Percentiles rank a stretch among this genome's conserved stretches.
These are phyloP conservation scores for Leccinum subgranulosum DNA, from an alignment of 768 basidiomycete genomes.

Conservation along the genomic window DNA sequence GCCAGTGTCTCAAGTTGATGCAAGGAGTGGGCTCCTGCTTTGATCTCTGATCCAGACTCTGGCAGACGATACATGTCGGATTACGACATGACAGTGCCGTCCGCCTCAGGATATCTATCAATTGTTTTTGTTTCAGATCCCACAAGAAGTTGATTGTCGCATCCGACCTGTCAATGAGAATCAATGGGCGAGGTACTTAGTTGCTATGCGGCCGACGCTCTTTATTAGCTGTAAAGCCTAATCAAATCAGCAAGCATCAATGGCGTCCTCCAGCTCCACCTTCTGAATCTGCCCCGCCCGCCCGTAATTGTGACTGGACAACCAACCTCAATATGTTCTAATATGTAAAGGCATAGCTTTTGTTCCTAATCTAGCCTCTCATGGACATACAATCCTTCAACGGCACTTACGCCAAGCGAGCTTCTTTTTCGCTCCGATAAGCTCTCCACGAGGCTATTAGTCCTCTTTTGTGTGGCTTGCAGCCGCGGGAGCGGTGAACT, in stretches of 20 bases:
- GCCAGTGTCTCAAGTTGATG: slow-evolving; percentile 13
- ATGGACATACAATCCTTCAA: neutral
- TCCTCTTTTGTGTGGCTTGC: neutral
- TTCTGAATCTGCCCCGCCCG: neutral
- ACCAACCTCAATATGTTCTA: neutral
- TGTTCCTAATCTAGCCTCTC: neutral
- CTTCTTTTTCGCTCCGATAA: neutral
- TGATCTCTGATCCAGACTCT: slow-evolving; percentile 4
- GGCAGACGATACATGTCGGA: slow-evolving; percentile 3
- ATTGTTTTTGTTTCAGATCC: slow-evolving; percentile 5
- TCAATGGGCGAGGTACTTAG: neutral
- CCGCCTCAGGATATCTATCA: neutral
- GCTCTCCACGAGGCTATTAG: neutral
- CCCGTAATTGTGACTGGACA: neutral
- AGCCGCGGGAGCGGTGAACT: neutral
- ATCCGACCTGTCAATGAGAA: too few species aligned
- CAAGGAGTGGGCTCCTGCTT: neutral
- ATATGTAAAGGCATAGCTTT: neutral
- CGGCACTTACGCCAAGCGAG: neutral
- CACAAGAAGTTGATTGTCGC: neutral
- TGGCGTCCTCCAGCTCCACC: neutral
- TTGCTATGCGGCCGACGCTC: neutral
- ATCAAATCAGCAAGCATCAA: neutral
- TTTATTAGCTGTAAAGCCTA: neutral
- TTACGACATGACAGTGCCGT: slow-evolving; percentile 4